Conservation (phyloP, 164 flowering plant species). For the Paratinospora sagittata region DNA sequence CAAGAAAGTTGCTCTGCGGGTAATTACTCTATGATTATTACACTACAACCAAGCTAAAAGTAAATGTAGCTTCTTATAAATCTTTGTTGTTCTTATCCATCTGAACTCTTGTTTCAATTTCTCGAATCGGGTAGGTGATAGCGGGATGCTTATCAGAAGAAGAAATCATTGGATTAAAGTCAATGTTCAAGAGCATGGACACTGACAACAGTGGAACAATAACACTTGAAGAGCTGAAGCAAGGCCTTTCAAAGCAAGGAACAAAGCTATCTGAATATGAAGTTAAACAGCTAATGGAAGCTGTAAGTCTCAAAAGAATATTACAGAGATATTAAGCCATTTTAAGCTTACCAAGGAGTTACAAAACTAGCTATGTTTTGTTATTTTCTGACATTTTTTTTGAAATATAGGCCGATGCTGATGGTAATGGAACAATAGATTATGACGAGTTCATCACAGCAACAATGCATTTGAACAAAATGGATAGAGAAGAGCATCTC, state of each 20-base stretch:
- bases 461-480: constrained; percentile 83
- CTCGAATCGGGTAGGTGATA: constrained; percentile 49
- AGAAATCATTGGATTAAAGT: constrained; percentile 87
- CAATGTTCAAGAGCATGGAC: constrained; percentile 90
- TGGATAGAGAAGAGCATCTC: constrained; percentile 93
- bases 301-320: constrained; percentile 45
- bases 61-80: too few species aligned
- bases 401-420: constrained; percentile 77
- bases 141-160: constrained; percentile 95
- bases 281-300: constrained; percentile 90
- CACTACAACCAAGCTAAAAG: background rate
- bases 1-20: constrained; percentile 96
- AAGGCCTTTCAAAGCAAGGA: constrained; percentile 84
- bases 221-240: constrained; percentile 84
- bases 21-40: constrained; percentile 18
- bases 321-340: background rate
- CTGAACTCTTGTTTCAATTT: background rate
- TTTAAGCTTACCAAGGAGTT: background rate
- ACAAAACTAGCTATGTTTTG: background rate
- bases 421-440: constrained; percentile 93
- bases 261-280: constrained; percentile 75
- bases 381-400: constrained; percentile 2
- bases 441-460: constrained; percentile 97
- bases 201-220: constrained; percentile 87
- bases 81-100: background rate